Conservation (phyloP, 371 early-diverging fungal species). For the Mucor mucedo region DNA sequence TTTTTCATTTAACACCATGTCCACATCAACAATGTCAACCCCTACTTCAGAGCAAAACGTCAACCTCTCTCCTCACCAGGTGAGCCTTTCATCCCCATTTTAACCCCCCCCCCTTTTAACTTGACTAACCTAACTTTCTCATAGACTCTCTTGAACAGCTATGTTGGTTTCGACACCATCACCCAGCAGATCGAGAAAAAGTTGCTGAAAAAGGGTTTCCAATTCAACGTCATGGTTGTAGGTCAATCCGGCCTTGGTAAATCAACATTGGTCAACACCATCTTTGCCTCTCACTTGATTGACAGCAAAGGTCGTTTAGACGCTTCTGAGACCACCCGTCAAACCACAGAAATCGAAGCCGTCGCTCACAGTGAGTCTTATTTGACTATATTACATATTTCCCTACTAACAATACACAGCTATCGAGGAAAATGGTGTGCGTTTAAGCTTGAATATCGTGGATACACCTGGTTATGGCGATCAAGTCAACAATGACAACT, state of each 20-base stretch:
- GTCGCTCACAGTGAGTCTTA: conserved; percentile 71
- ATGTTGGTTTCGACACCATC: conserved; percentile 96
- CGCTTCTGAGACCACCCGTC: conserved; percentile 75
- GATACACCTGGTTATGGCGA: conserved; percentile 84
- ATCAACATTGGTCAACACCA: conserved; percentile 97
- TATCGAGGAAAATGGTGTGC: conserved; percentile 86
- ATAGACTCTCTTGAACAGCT: conserved; percentile 69
- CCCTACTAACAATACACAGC: conserved; percentile 42
- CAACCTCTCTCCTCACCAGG: conserved; percentile 10
- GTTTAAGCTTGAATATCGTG: conserved; percentile 82
- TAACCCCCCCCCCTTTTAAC: not conserved
- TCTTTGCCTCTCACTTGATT: conserved; percentile 85
- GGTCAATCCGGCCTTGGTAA: conserved; percentile 99
- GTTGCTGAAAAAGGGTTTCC: conserved; percentile 92
- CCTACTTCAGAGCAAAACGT: conserved; percentile 26
- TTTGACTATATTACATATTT: not conserved
- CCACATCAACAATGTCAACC: conserved; percentile 21
- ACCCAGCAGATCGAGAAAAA: conserved; percentile 93
- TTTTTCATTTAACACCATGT: conserved; percentile 10
- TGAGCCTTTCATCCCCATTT: not conserved
- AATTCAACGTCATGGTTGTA: conserved; percentile 94
- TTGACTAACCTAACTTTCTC: not conserved
- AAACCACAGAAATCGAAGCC: conserved; percentile 85
- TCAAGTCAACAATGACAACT: conserved; percentile 89
- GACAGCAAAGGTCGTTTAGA: conserved; percentile 82